Evolutionary conservation across 768 basidiomycete species (phyloP).

Genomic region (Coprinopsis sp.): DNA sequence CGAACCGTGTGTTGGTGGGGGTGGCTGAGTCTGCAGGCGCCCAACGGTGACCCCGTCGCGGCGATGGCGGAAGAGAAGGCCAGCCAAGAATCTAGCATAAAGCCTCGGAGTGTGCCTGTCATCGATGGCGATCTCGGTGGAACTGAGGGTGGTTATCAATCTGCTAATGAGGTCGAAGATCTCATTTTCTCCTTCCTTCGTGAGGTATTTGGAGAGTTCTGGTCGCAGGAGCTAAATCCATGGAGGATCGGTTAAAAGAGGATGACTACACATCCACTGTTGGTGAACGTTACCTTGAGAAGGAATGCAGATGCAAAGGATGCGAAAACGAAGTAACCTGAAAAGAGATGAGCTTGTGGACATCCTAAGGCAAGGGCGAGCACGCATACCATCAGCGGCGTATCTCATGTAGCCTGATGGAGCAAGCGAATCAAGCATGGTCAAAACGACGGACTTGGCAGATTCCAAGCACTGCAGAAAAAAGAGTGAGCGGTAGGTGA

Average conservation of each 20-base stretch:
- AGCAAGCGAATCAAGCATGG: slow-evolving; percentile 59
- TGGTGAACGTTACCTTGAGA: slow-evolving; percentile 51
- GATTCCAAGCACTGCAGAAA: slow-evolving; percentile 57
- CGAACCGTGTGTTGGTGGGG: slow-evolving; percentile 29
- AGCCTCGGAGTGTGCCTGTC: slow-evolving; percentile 77
- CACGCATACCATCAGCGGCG: slow-evolving; percentile 61
- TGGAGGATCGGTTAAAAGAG: too few relatives aligned
- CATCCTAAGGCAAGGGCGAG: not conserved
- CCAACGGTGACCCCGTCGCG: slow-evolving; percentile 60
- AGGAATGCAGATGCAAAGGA: slow-evolving; percentile 82
- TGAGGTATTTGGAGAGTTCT: slow-evolving; percentile 61
- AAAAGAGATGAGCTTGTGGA: not conserved
- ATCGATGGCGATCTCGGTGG: slow-evolving; percentile 72
- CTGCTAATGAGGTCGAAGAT: slow-evolving; percentile 69
- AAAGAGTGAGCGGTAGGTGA: slow-evolving; percentile 6
- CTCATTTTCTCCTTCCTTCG: slow-evolving; percentile 59
- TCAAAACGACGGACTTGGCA: slow-evolving; percentile 61
- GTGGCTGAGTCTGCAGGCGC: slow-evolving; percentile 48
- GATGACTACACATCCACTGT: too few relatives aligned
- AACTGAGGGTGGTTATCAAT: slow-evolving; percentile 67
- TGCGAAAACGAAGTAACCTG: slow-evolving; percentile 73
- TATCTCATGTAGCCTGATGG: slow-evolving; percentile 75
- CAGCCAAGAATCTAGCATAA: slow-evolving; percentile 74
- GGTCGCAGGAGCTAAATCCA: slow-evolving; percentile 70
- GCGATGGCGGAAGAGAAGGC: slow-evolving; percentile 66